Conservation (phyloP, 257 asterid genomes). For the Scutellaria galericulata region DNA sequence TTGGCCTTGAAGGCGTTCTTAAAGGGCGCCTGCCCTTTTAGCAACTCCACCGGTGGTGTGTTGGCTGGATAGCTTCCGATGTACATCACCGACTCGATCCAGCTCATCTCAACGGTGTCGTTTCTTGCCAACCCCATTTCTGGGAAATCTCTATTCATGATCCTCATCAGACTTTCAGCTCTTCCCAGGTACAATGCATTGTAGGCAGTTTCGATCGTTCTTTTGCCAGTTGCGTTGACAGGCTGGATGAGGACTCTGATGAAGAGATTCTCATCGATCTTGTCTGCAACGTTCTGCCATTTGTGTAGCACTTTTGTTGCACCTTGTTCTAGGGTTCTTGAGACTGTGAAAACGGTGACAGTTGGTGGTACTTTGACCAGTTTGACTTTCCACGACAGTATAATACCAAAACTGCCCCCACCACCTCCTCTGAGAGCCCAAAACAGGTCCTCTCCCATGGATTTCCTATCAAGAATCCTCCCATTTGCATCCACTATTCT, state of each 20-base stretch:
- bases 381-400: slow-evolving; percentile 29
- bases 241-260: slow-evolving; percentile 32
- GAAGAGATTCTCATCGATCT: slow-evolving; percentile 31
- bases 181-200: slow-evolving; percentile 30
- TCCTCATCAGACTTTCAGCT: not conserved
- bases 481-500: slow-evolving; percentile 24
- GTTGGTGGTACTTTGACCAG: slow-evolving; percentile 1
- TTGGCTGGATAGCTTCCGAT: not conserved
- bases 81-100: slow-evolving; percentile 27
- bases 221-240: not conserved
- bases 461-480: slow-evolving; percentile 22
- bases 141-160: slow-evolving; percentile 9
- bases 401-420: slow-evolving; percentile 35
- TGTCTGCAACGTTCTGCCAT: slow-evolving; percentile 32
- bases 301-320: slow-evolving; percentile 6
- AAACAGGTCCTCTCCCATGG: slow-evolving; percentile 36
- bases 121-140: slow-evolving; percentile 19
- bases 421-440: slow-evolving; percentile 44
- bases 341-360: slow-evolving; percentile 28
- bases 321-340: not conserved
- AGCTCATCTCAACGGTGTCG: slow-evolving; percentile 29
- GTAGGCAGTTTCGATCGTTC: not conserved
- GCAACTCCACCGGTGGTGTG: slow-evolving; percentile 25
- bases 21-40: not conserved
- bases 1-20: slow-evolving; percentile 34